Evolutionary conservation across 2,329 filamentous ascomycete species (phyloP).

Genomic region (Colletotrichum musae): DNA sequence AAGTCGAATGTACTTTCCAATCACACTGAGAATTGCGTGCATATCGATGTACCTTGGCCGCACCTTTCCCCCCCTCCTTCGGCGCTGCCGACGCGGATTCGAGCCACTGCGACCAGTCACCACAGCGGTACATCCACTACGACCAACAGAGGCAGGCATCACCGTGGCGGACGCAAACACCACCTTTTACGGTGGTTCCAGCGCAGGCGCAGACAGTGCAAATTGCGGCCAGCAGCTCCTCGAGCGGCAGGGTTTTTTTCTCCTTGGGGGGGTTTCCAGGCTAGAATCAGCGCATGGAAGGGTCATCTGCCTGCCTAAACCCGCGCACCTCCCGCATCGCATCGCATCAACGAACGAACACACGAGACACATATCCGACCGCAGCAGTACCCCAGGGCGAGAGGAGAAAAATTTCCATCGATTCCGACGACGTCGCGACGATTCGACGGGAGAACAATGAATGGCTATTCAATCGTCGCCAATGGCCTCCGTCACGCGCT

Average conservation of each 20-base stretch:
- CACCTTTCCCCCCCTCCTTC: constrained; percentile 18
- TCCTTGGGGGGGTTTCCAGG: neutral
- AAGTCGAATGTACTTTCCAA: constrained; percentile 2
- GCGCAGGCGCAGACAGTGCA: constrained; percentile 20
- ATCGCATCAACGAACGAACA: constrained; percentile 38
- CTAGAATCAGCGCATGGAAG: constrained; percentile 15
- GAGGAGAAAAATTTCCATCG: constrained; percentile 22
- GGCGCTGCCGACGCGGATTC: constrained; percentile 18
- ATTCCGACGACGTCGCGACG: constrained; percentile 34
- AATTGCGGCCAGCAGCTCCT: neutral
- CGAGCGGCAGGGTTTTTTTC: neutral
- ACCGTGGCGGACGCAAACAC: constrained; percentile 33
- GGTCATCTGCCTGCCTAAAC: neutral
- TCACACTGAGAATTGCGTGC: neutral
- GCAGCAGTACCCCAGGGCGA: neutral
- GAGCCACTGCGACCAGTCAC: constrained; percentile 9
- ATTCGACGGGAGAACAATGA: constrained; percentile 46
- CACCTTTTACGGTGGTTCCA: neutral
- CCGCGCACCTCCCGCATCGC: constrained; percentile 35
- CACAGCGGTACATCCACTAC: constrained; percentile 1
- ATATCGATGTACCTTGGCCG: constrained; percentile 6
- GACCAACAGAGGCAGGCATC: constrained; percentile 27
- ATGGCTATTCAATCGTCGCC: constrained; percentile 48
- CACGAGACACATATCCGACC: constrained; percentile 17
- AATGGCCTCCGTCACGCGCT: constrained; percentile 69